A percentile compares a stretch with the other conserved stretches of the same genome.
phyloP scores from a whole-genome alignment of 768 basidiomycete species.

The Termitomyces sp. region DNA sequence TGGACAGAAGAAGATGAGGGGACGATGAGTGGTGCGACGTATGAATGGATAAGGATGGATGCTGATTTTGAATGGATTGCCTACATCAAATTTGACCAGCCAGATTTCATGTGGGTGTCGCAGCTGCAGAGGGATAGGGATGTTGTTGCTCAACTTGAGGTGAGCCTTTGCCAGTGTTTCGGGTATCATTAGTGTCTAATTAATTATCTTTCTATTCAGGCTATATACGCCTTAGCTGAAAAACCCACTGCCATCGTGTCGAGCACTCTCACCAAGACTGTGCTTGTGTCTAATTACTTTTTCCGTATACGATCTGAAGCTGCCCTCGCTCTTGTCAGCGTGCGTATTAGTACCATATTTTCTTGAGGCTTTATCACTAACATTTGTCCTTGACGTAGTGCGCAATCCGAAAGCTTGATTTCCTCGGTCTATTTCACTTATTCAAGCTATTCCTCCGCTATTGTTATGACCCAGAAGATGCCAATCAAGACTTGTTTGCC shows the following conservation, averaged over 20 bases:
- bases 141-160: conserved; percentile 96
- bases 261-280: conserved; percentile 88
- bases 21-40: conserved; percentile 90
- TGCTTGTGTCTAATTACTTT: conserved; percentile 93
- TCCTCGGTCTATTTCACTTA: conserved; percentile 89
- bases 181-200: not conserved
- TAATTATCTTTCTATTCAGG: conserved; percentile 41
- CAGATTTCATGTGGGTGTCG: conserved; percentile 98
- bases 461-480: conserved; percentile 84
- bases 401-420: conserved; percentile 76
- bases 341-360: conserved; percentile 31
- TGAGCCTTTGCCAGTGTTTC: conserved; percentile 28
- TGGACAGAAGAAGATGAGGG: conserved; percentile 98
- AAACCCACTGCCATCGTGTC: conserved; percentile 83
- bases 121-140: conserved; percentile 94
- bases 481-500: conserved; percentile 75
- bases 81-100: conserved; percentile 87
- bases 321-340: conserved; percentile 74
- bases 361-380: not conserved
- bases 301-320: conserved; percentile 96
- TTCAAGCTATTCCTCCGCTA: conserved; percentile 92
- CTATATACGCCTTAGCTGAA: conserved; percentile 81
- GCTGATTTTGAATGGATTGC: conserved; percentile 99
- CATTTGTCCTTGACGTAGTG: conserved; percentile 46
- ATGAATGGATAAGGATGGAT: conserved; percentile 99